These are phyloP conservation scores for Guadua angustifolia DNA, from an alignment of 176 grass and related monocot genomes.

Conservation along the genomic window DNA sequence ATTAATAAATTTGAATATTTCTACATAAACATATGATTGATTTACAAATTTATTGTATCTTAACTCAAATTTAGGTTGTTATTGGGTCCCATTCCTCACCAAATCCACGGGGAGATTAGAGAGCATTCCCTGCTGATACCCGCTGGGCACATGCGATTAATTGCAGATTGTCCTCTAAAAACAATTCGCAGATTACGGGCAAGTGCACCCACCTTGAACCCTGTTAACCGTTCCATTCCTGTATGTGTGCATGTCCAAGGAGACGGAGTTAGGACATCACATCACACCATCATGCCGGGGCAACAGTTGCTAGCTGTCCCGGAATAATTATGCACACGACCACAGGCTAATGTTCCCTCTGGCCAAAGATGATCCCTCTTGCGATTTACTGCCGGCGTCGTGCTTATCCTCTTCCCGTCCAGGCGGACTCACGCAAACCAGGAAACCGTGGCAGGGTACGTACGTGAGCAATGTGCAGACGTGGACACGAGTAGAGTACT, in stretches of 20 bases:
- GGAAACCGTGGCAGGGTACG: not conserved
- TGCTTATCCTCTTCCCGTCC: slow-evolving; percentile 25
- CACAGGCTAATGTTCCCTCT: not conserved
- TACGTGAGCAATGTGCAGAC: not conserved
- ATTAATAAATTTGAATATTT: no score
- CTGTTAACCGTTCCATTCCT: not conserved
- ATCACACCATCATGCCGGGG: slow-evolving; percentile 28
- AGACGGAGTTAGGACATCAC: not conserved
- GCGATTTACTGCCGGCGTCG: not conserved
- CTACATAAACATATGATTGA: no score
- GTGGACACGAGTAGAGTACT: not conserved
- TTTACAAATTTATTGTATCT: no score
- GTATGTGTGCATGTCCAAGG: not conserved
- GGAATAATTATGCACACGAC: slow-evolving; percentile 19
- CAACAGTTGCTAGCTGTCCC: slow-evolving; percentile 1
- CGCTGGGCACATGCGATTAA: not conserved
- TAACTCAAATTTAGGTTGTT: no score
- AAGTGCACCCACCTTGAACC: not conserved
- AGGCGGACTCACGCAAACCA: not conserved
- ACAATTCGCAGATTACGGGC: not conserved
- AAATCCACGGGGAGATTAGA: no score
- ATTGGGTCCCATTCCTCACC: no score
- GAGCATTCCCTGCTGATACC: no score
- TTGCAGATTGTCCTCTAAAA: not conserved
- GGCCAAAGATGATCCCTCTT: not conserved